Percentiles rank a stretch among this genome's conserved stretches.
Conservation (phyloP, 345 rosid genomes). For the Ceriops tagal region DNA sequence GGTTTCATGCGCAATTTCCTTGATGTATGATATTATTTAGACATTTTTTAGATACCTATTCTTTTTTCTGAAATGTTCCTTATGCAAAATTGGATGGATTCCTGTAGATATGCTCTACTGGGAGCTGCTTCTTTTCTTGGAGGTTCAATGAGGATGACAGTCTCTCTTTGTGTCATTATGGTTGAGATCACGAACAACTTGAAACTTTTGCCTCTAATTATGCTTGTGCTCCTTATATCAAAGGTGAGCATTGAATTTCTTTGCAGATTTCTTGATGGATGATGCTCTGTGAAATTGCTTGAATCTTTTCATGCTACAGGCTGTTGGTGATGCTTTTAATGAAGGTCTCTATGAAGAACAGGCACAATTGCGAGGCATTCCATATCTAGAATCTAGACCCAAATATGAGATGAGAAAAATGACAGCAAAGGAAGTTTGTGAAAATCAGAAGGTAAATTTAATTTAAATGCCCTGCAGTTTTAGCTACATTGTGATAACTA, state of each 20-base stretch:
- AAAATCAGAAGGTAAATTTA: conserved; percentile 66
- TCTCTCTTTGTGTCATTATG: conserved; percentile 93
- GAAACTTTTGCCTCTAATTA: conserved; percentile 87
- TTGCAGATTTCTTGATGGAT: conserved; percentile 15
- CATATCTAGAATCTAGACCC: conserved; percentile 87
- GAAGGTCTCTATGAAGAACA: conserved; percentile 94
- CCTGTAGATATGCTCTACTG: conserved; percentile 74
- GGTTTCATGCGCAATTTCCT: no score
- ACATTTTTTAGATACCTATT: neutral
- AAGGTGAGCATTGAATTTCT: conserved; percentile 50
- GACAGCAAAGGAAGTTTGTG: conserved; percentile 81
- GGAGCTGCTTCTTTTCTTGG: conserved; percentile 99
- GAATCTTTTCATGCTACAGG: conserved; percentile 43
- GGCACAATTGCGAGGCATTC: conserved; percentile 74
- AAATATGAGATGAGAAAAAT: conserved; percentile 72
- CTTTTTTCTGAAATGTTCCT: conserved; percentile 15
- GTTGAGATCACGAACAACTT: conserved; percentile 96
- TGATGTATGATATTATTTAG: no score
- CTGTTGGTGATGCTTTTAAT: conserved; percentile 97
- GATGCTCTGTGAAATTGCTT: conserved; percentile 10
- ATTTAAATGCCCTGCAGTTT: conserved; percentile 3
- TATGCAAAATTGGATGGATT: conserved; percentile 18
- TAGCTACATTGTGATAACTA: neutral
- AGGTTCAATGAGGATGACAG: conserved; percentile 99
- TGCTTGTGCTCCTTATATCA: conserved; percentile 97